Base-by-base conservation (phyloP, 2,329 filamentous ascomycete species). In the Aspergillus chevalieri region DNA sequence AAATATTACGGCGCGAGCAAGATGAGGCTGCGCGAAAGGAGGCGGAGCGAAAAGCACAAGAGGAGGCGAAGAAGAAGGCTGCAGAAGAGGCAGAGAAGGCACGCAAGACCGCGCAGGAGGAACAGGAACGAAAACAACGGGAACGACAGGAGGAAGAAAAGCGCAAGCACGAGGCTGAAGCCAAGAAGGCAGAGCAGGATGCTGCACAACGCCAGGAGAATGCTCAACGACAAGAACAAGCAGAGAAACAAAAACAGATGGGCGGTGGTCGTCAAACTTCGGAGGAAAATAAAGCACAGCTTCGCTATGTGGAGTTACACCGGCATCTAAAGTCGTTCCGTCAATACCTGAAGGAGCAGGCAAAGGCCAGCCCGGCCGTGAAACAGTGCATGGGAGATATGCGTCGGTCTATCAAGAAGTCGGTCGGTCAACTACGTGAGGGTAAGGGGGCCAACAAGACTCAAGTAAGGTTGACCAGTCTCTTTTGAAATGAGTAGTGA, bases 371-470 rank as follows among this genome's bases (percentile, higher is more conserved):
- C 65, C 59, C 65, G 55, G 68, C 62, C 2, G 69, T 90, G 24
- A 89, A 88, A 66, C 75, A 77, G 46, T 78, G 80, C 33, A 78
- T 89, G 63, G 85, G 87, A 30, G 81, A 89, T 48, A 82, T 87
- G 75, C 79, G 88, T 38, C 77, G 88, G 51, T 79, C 84, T 39
- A 83, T 93, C 47, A 79, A 80, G 36, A 86, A 85, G 59, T 83
- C 79, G 15, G 78, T 92, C 48, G 88, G 89, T 6, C 87, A 93
- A 64, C 55, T 71, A 24, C 85, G 83, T 1, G 78, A 78, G 36
- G 84, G 80, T 49, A 84, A 80, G 57, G 79, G 78, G 9, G 78
- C 77, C 19, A 89, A 89, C 59, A 77, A 70, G 46, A 62, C 68
- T 52, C 78, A 79, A 56, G 81, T 84, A 70, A 58, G 10, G 74